Percentiles rank a stretch among this genome's conserved stretches.
Conservation (phyloP, 2,329 filamentous ascomycete species). For the Diaporthe sp. region DNA sequence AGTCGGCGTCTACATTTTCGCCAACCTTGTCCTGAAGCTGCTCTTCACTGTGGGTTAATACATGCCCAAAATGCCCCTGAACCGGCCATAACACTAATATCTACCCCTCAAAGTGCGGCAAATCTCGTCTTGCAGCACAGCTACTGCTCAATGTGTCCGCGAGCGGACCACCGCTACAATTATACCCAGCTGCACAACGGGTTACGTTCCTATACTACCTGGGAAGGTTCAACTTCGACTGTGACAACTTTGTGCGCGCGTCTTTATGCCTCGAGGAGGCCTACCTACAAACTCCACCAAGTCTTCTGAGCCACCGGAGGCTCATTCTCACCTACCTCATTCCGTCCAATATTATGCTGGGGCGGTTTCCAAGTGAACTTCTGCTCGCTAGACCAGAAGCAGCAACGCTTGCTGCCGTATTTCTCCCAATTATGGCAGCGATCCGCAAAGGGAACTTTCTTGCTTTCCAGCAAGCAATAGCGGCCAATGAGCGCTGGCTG, state of each 20-base stretch:
- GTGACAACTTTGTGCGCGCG: constrained; percentile 85
- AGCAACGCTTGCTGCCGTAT: constrained; percentile 72
- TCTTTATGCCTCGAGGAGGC: constrained; percentile 82
- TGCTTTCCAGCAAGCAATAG: constrained; percentile 79
- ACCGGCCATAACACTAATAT: constrained; percentile 35
- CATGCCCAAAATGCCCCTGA: background rate
- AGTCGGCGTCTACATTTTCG: constrained; percentile 89
- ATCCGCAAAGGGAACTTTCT: constrained; percentile 82
- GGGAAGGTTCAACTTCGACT: constrained; percentile 89
- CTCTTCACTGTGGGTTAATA: constrained; percentile 79
- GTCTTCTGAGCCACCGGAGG: constrained; percentile 80
- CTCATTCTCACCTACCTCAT: constrained; percentile 88
- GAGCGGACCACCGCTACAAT: constrained; percentile 82
- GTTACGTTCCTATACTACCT: constrained; percentile 97
- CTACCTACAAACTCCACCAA: constrained; percentile 76
- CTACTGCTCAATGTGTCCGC: constrained; percentile 91
- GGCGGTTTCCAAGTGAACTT: constrained; percentile 79
- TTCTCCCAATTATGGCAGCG: constrained; percentile 79
- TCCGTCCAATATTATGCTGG: constrained; percentile 85
- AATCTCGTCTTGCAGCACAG: constrained; percentile 86
- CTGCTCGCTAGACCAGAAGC: constrained; percentile 82
- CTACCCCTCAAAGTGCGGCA: constrained; percentile 71
- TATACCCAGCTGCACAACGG: constrained; percentile 88
- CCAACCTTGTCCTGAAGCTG: constrained; percentile 90
- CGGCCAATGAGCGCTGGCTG: constrained; percentile 78